phyloP scores from a whole-genome alignment of 176 grass and related monocot species.

The Alloteropsis semialata region DNA sequence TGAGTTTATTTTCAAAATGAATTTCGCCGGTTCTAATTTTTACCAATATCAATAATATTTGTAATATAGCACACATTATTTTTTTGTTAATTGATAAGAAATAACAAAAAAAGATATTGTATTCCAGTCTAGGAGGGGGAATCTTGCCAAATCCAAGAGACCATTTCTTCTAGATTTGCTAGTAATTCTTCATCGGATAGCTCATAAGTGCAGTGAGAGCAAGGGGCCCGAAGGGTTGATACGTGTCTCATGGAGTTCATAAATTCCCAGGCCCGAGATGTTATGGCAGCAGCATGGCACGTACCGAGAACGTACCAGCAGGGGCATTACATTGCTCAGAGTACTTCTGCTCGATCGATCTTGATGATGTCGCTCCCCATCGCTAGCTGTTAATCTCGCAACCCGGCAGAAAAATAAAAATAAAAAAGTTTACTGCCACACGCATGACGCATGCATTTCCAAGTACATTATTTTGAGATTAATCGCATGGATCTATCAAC shows the following conservation, averaged over 20 bases:
- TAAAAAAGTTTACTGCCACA: background rate
- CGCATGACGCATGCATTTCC: background rate
- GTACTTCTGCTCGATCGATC: constrained; percentile 18
- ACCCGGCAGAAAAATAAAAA: background rate
- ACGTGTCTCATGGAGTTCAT: constrained; percentile 36
- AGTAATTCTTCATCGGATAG: background rate
- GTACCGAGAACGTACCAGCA: constrained; percentile 29
- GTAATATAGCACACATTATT: too few relatives aligned
- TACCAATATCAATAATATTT: background rate
- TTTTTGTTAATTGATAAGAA: background rate
- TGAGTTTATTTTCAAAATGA: too few relatives aligned
- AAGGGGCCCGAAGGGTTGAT: constrained; percentile 31
- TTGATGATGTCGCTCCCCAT: background rate
- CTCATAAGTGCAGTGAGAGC: constrained; percentile 14
- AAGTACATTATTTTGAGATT: background rate
- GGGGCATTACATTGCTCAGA: background rate
- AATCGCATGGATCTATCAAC: background rate
- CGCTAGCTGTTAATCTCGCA: background rate
- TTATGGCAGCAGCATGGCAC: constrained; percentile 30
- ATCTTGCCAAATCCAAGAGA: background rate
- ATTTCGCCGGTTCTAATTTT: background rate
- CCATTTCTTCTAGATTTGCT: background rate
- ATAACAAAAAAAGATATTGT: background rate
- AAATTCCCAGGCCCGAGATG: constrained; percentile 31
- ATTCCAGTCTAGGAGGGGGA: background rate